These are phyloP conservation scores for Pleoardoris graminearum DNA, from an alignment of 2,329 filamentous ascomycete genomes.

Conservation along the genomic window DNA sequence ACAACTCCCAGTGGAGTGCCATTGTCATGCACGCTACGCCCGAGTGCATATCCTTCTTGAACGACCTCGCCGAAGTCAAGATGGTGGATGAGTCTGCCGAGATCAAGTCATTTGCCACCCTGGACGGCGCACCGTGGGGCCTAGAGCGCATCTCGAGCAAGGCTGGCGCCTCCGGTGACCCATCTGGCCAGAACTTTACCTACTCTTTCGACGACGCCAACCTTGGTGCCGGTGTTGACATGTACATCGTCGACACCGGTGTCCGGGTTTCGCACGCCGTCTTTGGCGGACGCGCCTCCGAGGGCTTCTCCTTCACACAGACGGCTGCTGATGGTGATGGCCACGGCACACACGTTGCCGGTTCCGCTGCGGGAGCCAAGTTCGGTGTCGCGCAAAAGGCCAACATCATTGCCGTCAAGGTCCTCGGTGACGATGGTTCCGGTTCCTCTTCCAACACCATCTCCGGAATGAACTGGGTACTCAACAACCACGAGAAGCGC, in stretches of 20 bases:
- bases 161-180: conserved; percentile 36
- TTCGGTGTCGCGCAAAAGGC: conserved; percentile 55
- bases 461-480: conserved; percentile 54
- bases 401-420: conserved; percentile 57
- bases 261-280: conserved; percentile 51
- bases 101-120: conserved; percentile 34
- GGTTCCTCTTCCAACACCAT: conserved; percentile 54
- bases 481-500: conserved; percentile 50
- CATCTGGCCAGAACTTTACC: conserved; percentile 42
- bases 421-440: conserved; percentile 51
- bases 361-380: conserved; percentile 49
- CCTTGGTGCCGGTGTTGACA: conserved; percentile 50
- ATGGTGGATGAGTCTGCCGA: conserved; percentile 48
- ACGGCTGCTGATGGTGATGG: conserved; percentile 48
- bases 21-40: conserved; percentile 47
- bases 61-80: conserved; percentile 46
- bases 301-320: conserved; percentile 47
- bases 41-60: conserved; percentile 45
- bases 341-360: conserved; percentile 54
- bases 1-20: conserved; percentile 48
- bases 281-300: conserved; percentile 49
- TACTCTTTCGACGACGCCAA: conserved; percentile 46
- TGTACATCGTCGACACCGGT: conserved; percentile 56
- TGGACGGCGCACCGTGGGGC: conserved; percentile 50
- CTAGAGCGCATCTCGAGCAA: conserved; percentile 50